Percentiles rank a stretch among this genome's conserved stretches.
phyloP scores from a whole-genome alignment of 2,329 filamentous ascomycete species.

The Fusarium sp. region DNA sequence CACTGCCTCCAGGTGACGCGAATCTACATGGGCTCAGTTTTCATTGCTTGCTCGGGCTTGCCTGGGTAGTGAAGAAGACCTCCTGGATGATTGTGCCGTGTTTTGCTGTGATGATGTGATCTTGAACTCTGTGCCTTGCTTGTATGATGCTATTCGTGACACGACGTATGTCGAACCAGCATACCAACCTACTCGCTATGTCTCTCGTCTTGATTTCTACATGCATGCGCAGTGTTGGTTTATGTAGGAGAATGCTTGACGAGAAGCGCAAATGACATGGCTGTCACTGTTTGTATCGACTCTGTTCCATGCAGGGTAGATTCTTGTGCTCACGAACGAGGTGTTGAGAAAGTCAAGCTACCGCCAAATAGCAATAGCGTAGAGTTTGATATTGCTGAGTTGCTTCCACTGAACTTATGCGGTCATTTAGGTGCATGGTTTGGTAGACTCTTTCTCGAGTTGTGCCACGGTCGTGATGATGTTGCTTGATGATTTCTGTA shows the following conservation, averaged over 20 bases:
- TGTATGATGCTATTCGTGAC: not conserved
- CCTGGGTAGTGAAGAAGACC: slow-evolving; percentile 55
- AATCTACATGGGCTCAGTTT: slow-evolving; percentile 47
- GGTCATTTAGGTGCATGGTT: too few relatives aligned
- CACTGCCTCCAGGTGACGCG: too few relatives aligned
- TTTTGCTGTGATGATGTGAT: not conserved
- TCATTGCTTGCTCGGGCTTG: slow-evolving; percentile 55
- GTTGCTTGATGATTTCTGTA: not conserved
- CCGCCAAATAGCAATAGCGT: not conserved
- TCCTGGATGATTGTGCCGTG: not conserved
- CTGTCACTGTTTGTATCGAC: not conserved
- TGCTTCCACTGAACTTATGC: too few relatives aligned
- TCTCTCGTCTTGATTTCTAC: not conserved
- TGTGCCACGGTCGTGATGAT: too few relatives aligned
- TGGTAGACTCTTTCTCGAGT: not conserved
- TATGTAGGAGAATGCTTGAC: not conserved
- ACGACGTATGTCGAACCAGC: not conserved
- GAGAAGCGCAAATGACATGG: not conserved
- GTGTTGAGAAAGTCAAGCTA: not conserved
- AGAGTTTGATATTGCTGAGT: too few relatives aligned
- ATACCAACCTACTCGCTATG: not conserved
- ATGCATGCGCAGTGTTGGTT: not conserved
- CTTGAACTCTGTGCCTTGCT: not conserved
- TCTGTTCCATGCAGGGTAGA: slow-evolving; percentile 65
- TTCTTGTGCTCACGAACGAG: not conserved